Percentiles rank a stretch among this genome's conserved stretches.
These are phyloP conservation scores for Dysphania ambrosioides DNA, from an alignment of 148 eudicot species.

Conservation along the genomic window DNA sequence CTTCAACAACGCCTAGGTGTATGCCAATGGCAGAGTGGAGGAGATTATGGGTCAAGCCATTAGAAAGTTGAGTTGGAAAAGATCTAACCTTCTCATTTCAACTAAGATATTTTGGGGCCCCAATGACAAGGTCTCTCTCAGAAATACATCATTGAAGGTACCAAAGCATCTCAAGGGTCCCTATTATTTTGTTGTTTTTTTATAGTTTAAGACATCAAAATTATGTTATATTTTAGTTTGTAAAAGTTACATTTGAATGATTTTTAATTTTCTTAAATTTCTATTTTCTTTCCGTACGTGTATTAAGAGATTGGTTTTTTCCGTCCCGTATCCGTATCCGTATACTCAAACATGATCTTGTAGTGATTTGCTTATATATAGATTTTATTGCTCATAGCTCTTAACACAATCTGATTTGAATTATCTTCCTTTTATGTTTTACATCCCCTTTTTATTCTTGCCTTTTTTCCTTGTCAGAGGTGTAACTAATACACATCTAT, in stretches of 20 bases:
- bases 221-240: no score
- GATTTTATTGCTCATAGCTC: background rate
- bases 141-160: conserved; percentile 80
- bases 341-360: background rate
- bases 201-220: no score
- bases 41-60: conserved; percentile 99
- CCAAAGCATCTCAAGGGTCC: conserved; percentile 64
- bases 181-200: no score
- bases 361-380: background rate
- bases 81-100: conserved; percentile 78
- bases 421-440: no score
- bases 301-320: no score
- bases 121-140: conserved; percentile 75
- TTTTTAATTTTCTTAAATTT: no score
- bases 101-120: conserved; percentile 99
- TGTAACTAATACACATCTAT: no score
- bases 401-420: background rate
- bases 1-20: conserved; percentile 95
- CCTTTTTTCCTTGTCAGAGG: no score
- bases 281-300: no score
- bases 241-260: no score
- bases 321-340: no score
- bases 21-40: conserved; percentile 94
- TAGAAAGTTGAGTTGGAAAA: conserved; percentile 81
- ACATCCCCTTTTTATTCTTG: no score